Percentiles rank a stretch among this genome's conserved stretches.
These are phyloP conservation scores for Hippophae tibetana DNA, from an alignment of 306 rosid genomes.

Conservation along the genomic window DNA sequence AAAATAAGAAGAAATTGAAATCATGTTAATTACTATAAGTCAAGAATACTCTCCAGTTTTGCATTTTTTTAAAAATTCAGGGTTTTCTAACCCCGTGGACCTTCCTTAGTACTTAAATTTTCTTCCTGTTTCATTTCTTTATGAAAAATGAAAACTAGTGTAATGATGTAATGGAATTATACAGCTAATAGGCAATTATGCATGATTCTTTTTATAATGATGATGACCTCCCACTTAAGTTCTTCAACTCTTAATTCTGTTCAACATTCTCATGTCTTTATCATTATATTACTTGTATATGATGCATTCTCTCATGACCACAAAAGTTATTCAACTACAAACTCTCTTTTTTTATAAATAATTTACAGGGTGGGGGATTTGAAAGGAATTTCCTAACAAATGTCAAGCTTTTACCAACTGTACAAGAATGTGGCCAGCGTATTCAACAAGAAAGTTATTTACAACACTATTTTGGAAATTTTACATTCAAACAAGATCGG, in stretches of 20 bases:
- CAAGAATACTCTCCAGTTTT: too few relatives aligned
- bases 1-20: too few relatives aligned
- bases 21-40: too few relatives aligned
- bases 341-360: not conserved
- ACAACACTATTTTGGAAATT: not conserved
- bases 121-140: slow-evolving; percentile 1
- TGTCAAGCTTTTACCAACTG: too few relatives aligned
- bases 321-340: slow-evolving; percentile 1
- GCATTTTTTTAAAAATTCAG: not conserved
- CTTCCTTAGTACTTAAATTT: not conserved
- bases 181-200: slow-evolving; percentile 11
- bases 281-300: slow-evolving; percentile 11
- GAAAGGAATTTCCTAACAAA: too few relatives aligned
- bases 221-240: slow-evolving; percentile 25
- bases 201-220: slow-evolving; percentile 20
- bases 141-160: slow-evolving; percentile 19
- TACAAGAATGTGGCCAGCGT: too few relatives aligned
- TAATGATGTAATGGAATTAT: slow-evolving; percentile 30
- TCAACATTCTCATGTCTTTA: slow-evolving; percentile 8
- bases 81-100: not conserved
- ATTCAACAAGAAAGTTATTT: slow-evolving; percentile 4
- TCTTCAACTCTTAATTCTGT: slow-evolving; percentile 11
- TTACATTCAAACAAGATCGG: not conserved
- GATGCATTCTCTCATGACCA: slow-evolving; percentile 3
- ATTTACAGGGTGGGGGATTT: too few relatives aligned